Conservation (phyloP, 2,329 filamentous ascomycete species). For the Colletotrichum sp. region DNA sequence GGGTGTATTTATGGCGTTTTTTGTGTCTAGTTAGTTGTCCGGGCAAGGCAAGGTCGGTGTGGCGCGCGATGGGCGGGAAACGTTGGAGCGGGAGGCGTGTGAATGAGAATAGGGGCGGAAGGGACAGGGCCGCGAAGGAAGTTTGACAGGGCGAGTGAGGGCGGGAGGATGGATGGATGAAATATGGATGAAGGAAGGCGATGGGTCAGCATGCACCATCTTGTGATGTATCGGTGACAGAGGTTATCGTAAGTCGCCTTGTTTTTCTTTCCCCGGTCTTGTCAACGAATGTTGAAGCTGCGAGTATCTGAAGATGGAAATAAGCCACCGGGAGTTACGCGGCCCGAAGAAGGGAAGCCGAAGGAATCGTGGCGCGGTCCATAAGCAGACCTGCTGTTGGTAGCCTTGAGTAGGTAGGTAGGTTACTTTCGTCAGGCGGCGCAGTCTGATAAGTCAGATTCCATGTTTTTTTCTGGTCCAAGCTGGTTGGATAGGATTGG, state of each 20-base stretch:
- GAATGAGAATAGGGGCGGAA: background rate
- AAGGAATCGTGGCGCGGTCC: background rate
- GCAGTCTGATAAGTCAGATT: background rate
- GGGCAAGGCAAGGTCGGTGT: background rate
- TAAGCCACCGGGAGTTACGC: background rate
- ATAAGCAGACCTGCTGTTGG: background rate
- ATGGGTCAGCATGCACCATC: accelerated
- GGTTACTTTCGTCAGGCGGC: background rate
- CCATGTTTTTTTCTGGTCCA: background rate
- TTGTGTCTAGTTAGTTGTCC: background rate
- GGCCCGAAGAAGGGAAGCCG: background rate
- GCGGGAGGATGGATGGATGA: background rate
- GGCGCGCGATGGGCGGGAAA: background rate
- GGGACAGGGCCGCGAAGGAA: background rate
- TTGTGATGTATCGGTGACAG: accelerated
- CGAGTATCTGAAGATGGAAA: background rate
- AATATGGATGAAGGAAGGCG: background rate
- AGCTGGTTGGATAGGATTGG: background rate
- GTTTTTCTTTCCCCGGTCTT: background rate
- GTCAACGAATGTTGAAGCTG: background rate
- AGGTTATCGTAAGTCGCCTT: background rate
- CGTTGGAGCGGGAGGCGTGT: background rate
- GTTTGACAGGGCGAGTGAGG: background rate
- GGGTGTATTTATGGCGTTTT: background rate
- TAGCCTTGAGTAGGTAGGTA: background rate